Percentiles rank a stretch among this genome's conserved stretches.
phyloP scores from a whole-genome alignment of 202 grass and related monocot genomes.

The Zizania palustris region DNA sequence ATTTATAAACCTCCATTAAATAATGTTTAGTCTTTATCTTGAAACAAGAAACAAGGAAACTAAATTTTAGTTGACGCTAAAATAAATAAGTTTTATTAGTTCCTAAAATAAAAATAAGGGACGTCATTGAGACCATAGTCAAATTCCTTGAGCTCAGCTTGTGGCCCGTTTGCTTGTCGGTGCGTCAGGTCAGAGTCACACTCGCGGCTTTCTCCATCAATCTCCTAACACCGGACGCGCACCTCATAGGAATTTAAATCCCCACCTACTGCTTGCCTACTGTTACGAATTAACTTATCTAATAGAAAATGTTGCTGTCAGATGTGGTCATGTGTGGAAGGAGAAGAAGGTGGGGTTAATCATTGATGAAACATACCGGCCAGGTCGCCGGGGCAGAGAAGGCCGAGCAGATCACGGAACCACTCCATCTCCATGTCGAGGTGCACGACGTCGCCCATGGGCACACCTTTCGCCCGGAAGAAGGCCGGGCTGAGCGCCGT shows the following conservation, averaged over 20 bases:
- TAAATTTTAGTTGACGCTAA: too few relatives aligned
- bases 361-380: slow-evolving; percentile 13
- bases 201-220: neutral
- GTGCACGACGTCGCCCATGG: slow-evolving; percentile 42
- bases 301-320: slow-evolving; percentile 2
- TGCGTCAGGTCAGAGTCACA: neutral
- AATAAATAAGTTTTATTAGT: too few relatives aligned
- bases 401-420: slow-evolving; percentile 62
- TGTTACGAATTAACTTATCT: slow-evolving; percentile 1
- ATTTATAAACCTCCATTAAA: too few relatives aligned
- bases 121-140: too few relatives aligned
- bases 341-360: neutral
- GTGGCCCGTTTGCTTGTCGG: neutral
- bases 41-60: too few relatives aligned
- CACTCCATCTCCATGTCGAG: slow-evolving; percentile 69
- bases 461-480: slow-evolving; percentile 59
- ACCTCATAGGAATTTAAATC: neutral
- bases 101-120: too few relatives aligned
- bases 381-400: slow-evolving; percentile 41
- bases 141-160: neutral
- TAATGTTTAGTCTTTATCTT: too few relatives aligned
- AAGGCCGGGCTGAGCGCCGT: slow-evolving; percentile 62
- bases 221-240: neutral
- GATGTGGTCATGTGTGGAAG: neutral
- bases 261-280: neutral